Evolutionary conservation across 305 asterid species (phyloP).

Genomic region (Fraxinus baroniana): DNA sequence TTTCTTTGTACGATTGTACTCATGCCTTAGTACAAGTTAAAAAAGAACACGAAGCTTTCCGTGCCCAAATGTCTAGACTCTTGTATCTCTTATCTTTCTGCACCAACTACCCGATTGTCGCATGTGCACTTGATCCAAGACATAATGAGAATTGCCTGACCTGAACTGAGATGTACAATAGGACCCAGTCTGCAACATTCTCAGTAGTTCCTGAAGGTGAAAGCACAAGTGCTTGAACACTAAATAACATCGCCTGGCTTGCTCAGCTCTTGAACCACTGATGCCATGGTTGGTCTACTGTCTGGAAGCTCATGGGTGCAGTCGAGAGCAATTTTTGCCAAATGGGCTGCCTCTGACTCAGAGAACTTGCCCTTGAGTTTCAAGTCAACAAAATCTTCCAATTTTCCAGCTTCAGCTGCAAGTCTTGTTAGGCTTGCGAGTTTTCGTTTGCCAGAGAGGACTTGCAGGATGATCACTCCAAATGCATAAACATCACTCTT

Average conservation of each 20-base stretch:
- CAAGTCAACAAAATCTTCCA: constrained; percentile 51
- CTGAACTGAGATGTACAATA: not conserved
- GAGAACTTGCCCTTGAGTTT: constrained; percentile 50
- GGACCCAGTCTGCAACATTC: not conserved
- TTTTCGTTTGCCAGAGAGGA: constrained; percentile 62
- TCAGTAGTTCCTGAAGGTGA: not conserved
- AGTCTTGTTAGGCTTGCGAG: constrained; percentile 44
- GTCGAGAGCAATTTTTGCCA: constrained; percentile 54
- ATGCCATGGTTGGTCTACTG: constrained; percentile 59
- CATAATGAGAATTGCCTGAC: not conserved
- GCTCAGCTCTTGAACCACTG: constrained; percentile 49
- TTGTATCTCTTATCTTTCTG: not conserved
- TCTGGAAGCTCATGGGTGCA: constrained; percentile 74
- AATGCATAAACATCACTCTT: constrained; percentile 91
- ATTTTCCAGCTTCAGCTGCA: constrained; percentile 65
- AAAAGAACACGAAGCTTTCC: not conserved
- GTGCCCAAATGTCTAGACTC: not conserved
- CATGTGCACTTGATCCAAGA: not conserved
- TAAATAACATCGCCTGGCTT: not conserved
- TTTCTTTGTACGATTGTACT: not conserved
- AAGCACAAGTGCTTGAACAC: not conserved
- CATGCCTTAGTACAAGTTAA: too few species aligned
- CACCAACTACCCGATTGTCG: not conserved
- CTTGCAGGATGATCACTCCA: constrained; percentile 84
- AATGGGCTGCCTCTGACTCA: constrained; percentile 45